These are phyloP conservation scores for Cryptococcus hybrid DNA, from an alignment of 1,284 basidiomycete genomes.

Conservation along the genomic window DNA sequence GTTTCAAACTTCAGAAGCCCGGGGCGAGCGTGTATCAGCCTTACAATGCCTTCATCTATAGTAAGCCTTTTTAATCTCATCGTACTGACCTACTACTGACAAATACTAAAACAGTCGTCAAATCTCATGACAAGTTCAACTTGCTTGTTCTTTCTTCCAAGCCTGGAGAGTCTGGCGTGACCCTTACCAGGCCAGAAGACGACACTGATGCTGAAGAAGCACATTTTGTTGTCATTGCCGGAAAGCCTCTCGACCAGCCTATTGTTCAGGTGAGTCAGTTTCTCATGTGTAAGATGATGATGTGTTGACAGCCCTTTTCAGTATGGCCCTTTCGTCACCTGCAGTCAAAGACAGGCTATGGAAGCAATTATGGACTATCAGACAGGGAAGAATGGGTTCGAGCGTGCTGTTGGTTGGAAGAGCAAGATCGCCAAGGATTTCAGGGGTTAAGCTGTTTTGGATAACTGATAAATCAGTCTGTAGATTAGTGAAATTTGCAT, in stretches of 20 bases:
- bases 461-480: too few relatives aligned
- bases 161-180: conserved; percentile 41
- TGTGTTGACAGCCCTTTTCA: not conserved
- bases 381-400: conserved; percentile 81
- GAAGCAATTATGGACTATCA: conserved; percentile 81
- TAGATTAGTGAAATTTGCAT: too few relatives aligned
- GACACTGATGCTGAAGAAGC: conserved; percentile 59
- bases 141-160: conserved; percentile 61
- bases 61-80: conserved; percentile 52
- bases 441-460: not conserved
- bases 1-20: conserved; percentile 67
- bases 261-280: conserved; percentile 61
- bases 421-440: conserved; percentile 62
- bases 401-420: conserved; percentile 83
- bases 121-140: conserved; percentile 62
- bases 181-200: conserved; percentile 46
- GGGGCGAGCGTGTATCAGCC: conserved; percentile 75
- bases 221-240: conserved; percentile 74
- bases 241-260: conserved; percentile 83
- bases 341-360: conserved; percentile 72
- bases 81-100: not conserved
- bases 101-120: conserved; percentile 54
- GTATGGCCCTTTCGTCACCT: conserved; percentile 66
- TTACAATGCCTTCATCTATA: conserved; percentile 80
- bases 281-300: not conserved